Percentiles rank a stretch among this genome's conserved stretches.
Evolutionary conservation across 2,329 filamentous ascomycete species (phyloP).

Genomic region (Cladophialophora yegresii): DNA sequence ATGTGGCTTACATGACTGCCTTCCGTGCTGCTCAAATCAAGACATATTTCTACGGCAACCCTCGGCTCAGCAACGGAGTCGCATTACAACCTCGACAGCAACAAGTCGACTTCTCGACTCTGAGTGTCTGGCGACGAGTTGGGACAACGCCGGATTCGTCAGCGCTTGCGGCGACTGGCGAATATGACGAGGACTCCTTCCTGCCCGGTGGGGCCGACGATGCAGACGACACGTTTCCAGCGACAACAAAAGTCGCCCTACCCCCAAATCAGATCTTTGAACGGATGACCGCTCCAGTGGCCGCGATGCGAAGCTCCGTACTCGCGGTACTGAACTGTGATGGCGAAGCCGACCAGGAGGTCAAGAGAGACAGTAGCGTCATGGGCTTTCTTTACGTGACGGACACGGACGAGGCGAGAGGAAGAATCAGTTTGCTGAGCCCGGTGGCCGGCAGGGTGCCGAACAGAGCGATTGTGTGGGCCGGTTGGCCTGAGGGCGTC

Average conservation of each 20-base stretch:
- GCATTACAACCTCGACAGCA: slow-evolving; percentile 86
- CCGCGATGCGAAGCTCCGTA: slow-evolving; percentile 72
- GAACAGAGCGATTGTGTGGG: slow-evolving; percentile 77
- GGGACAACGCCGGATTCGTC: slow-evolving; percentile 27
- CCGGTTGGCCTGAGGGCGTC: slow-evolving; percentile 81
- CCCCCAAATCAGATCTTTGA: slow-evolving; percentile 36
- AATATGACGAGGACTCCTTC: slow-evolving; percentile 43
- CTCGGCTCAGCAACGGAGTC: slow-evolving; percentile 53
- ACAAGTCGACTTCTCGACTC: slow-evolving; percentile 72
- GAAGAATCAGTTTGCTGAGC: slow-evolving; percentile 76
- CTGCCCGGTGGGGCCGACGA: slow-evolving; percentile 42
- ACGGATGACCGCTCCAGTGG: slow-evolving; percentile 39
- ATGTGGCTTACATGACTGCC: slow-evolving; percentile 71
- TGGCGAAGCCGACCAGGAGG: slow-evolving; percentile 64
- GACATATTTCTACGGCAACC: slow-evolving; percentile 91
- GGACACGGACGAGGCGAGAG: slow-evolving; percentile 82
- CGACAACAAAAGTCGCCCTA: slow-evolving; percentile 32
- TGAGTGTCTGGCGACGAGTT: slow-evolving; percentile 71
- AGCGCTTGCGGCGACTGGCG: slow-evolving; percentile 4
- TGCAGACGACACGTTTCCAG: slow-evolving; percentile 14
- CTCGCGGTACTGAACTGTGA: slow-evolving; percentile 81
- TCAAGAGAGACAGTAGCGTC: slow-evolving; percentile 75
- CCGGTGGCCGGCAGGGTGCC: slow-evolving; percentile 82
- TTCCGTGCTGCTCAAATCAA: slow-evolving; percentile 75
- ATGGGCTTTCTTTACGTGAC: slow-evolving; percentile 93